A percentile compares a stretch with the other conserved stretches of the same genome.
Evolutionary conservation across 805 yeast species (phyloP).

Genomic region (Candida endomychidarum): DNA sequence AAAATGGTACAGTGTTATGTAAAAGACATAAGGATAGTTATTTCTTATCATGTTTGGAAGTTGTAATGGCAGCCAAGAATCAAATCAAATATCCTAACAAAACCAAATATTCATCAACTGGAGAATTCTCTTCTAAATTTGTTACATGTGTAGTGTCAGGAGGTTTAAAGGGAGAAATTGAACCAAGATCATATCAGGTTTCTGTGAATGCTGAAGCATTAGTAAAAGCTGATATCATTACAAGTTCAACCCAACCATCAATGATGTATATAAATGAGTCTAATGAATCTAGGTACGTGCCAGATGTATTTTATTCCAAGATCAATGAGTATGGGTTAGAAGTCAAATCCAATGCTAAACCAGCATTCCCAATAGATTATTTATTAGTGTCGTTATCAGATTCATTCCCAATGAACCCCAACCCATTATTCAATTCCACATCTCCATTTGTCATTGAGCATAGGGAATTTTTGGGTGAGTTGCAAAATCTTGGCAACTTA

Average conservation of each 20-base stretch:
- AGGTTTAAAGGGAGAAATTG: slow-evolving; percentile 84
- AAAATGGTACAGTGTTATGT: slow-evolving; percentile 86
- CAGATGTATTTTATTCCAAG: slow-evolving; percentile 85
- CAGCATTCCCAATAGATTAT: slow-evolving; percentile 92
- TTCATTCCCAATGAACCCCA: slow-evolving; percentile 76
- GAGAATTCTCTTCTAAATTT: slow-evolving; percentile 79
- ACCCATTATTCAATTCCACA: slow-evolving; percentile 47
- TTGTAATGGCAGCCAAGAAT: slow-evolving; percentile 75
- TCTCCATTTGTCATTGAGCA: slow-evolving; percentile 71
- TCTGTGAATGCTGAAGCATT: slow-evolving; percentile 84
- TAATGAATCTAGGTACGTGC: slow-evolving; percentile 78
- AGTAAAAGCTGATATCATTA: slow-evolving; percentile 79
- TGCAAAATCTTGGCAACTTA: slow-evolving; percentile 63
- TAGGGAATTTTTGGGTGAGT: slow-evolving; percentile 69
- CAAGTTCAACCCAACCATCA: slow-evolving; percentile 88
- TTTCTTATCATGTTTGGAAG: slow-evolving; percentile 85
- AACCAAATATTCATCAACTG: slow-evolving; percentile 62
- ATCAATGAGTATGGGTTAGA: slow-evolving; percentile 85
- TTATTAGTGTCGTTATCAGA: slow-evolving; percentile 84
- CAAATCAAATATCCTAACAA: slow-evolving; percentile 66
- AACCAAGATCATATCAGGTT: slow-evolving; percentile 87
- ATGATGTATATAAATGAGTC: slow-evolving; percentile 78
- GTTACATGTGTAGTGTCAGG: slow-evolving; percentile 94
- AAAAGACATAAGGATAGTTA: slow-evolving; percentile 91
- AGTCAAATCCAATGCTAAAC: slow-evolving; percentile 86